Base-by-base conservation (phyloP, 2,329 filamentous ascomycete species). In the Apiospora kogelbergensis region DNA sequence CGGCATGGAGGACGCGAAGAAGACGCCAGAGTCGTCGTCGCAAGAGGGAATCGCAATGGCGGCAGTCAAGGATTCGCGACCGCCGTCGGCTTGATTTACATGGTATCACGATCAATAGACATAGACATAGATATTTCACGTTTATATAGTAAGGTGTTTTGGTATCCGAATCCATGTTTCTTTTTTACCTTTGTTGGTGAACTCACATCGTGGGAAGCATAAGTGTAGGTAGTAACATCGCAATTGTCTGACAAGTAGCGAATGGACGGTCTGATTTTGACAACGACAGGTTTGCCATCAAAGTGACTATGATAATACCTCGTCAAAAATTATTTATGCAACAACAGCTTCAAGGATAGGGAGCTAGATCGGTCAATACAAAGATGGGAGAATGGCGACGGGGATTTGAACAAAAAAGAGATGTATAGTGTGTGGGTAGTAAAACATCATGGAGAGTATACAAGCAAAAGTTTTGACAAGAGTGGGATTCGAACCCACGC, bases 401-500 rank as follows among this genome's bases (percentile, higher is more conserved):
- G n/a, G n/a, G n/a, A n/a, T n/a, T n/a, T n/a, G n/a, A n/a, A 45
- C 20, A n/a, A 45, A 45, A 44, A 44, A 20, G 41, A 20, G 13
- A n/a, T n/a, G n/a, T n/a, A n/a, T n/a, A 44, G 33, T 33, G 33
- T 33, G 33, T 33, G 4, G 33, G 7, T 33, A 33, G 33, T n/a
- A n/a, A 33, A 7, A 33, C 33, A 2, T 2, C 15, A 20, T 9
- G 24, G 5, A 17, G 5, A 33, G 6, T 4, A 1, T 26, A 70
- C 69, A 73, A 68, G 68, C 6, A 48, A 68, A 70, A 60, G 4
- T 17, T 60, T 6, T 79, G 78, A 80, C 75, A 73, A 78, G 76
- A 79, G 78, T 80, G 78, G 78, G 78, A 80, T 75, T 80, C 76
- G 78, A 80, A 80, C 79, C 78, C 78, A 80, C 78, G 78, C 76